These are phyloP conservation scores for Syzygium oleosum DNA, from an alignment of 345 rosid species.

Conservation along the genomic window DNA sequence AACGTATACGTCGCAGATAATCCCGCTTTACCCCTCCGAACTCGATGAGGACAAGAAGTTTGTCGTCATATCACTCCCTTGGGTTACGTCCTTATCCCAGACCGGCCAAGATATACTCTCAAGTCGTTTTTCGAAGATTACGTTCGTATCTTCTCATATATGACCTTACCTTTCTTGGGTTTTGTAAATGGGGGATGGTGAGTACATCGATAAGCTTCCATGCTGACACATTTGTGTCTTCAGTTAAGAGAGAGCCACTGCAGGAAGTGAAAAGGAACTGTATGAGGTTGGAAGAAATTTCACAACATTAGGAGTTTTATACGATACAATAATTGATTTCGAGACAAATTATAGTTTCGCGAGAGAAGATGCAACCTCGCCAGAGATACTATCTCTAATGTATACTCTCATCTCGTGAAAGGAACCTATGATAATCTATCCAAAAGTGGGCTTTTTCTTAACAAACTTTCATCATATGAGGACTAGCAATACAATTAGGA, in stretches of 20 bases:
- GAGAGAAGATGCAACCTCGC: neutral
- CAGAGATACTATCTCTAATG: neutral
- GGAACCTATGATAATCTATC: neutral
- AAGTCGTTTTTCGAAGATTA: neutral
- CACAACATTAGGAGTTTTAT: neutral
- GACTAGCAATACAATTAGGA: neutral
- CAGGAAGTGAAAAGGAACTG: neutral
- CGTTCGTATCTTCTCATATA: neutral
- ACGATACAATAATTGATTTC: neutral
- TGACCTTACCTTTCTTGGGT: neutral
- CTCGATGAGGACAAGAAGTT: neutral
- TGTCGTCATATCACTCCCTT: neutral
- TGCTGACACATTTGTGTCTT: neutral
- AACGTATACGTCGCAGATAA: neutral
- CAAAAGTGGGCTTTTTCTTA: neutral
- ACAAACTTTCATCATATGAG: neutral
- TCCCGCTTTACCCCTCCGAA: neutral
- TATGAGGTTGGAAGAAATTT: neutral
- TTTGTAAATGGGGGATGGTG: neutral
- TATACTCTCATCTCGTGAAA: neutral
- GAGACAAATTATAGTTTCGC: neutral
- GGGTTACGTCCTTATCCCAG: neutral
- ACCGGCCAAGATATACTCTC: neutral
- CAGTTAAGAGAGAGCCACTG: neutral
- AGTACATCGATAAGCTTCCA: neutral